These are phyloP conservation scores for Gynochthodes officinalis DNA, from an alignment of 257 asterid species.

Conservation along the genomic window DNA sequence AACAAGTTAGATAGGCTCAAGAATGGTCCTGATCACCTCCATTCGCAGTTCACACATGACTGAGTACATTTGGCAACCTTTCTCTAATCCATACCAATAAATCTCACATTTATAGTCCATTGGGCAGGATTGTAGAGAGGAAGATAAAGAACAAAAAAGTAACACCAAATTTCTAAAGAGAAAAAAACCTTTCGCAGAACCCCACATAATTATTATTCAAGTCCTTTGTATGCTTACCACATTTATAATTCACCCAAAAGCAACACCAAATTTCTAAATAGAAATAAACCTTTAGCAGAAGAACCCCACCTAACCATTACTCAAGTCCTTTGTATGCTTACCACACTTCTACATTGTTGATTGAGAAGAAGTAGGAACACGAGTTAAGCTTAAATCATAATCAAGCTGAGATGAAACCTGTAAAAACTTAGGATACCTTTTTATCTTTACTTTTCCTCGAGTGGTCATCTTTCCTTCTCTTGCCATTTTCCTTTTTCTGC, in stretches of 20 bases:
- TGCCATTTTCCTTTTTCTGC: conserved; percentile 89
- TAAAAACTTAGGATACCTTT: conserved; percentile 50
- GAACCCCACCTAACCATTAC: not conserved
- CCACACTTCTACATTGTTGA: not conserved
- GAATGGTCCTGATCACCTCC: not conserved
- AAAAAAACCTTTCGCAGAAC: not conserved
- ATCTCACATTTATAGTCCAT: not conserved
- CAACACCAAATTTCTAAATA: not conserved
- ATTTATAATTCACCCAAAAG: not conserved
- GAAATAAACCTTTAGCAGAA: not conserved
- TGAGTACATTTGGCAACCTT: not conserved
- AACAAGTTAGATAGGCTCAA: conserved; percentile 1
- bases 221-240: not conserved
- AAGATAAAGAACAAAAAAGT: not conserved
- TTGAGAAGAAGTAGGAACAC: not conserved
- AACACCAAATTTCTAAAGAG: not conserved
- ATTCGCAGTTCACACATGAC: too few species aligned
- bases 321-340: not conserved
- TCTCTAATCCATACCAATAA: too few species aligned
- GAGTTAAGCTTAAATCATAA: not conserved
- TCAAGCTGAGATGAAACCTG: conserved; percentile 13
- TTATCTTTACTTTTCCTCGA: conserved; percentile 72
- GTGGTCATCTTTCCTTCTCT: conserved; percentile 88
- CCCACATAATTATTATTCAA: not conserved
- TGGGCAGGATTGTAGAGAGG: not conserved